Percentiles rank a stretch among this genome's conserved stretches.
phyloP scores from a whole-genome alignment of 257 asterid species.

The Gentiana macrophylla region DNA sequence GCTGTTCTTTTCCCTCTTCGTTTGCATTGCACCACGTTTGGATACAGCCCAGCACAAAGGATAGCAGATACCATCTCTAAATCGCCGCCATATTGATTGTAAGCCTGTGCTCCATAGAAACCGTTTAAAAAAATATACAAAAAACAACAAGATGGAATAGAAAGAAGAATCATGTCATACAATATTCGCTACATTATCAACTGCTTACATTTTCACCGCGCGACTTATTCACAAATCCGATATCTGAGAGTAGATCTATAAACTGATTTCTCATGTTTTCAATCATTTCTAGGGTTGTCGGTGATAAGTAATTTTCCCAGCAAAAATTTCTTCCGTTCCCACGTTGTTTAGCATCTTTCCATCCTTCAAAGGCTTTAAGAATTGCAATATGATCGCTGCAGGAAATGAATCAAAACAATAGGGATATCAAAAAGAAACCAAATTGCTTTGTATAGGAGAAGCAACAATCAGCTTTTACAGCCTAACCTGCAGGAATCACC shows the following conservation, averaged over 20 bases:
- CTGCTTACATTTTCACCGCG: slow-evolving; percentile 49
- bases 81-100: slow-evolving; percentile 64
- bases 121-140: slow-evolving; percentile 10
- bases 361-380: slow-evolving; percentile 89
- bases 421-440: not conserved
- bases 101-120: slow-evolving; percentile 28
- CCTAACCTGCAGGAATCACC: slow-evolving; percentile 96
- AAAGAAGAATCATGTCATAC: not conserved
- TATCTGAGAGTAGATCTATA: slow-evolving; percentile 68
- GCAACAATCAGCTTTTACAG: slow-evolving; percentile 4
- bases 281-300: slow-evolving; percentile 76
- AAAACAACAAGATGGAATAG: not conserved
- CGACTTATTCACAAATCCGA: slow-evolving; percentile 76
- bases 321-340: slow-evolving; percentile 62
- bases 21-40: slow-evolving; percentile 94
- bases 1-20: slow-evolving; percentile 85
- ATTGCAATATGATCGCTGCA: slow-evolving; percentile 92
- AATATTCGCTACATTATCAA: not conserved
- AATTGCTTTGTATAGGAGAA: slow-evolving; percentile 4
- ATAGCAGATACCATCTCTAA: slow-evolving; percentile 91
- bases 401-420: not conserved
- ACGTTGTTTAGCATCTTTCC: slow-evolving; percentile 68
- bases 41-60: slow-evolving; percentile 94
- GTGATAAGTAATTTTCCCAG: slow-evolving; percentile 87
- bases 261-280: slow-evolving; percentile 87